phyloP scores from a whole-genome alignment of 2,329 filamentous ascomycete species.

The Dichotomopilus funicola region DNA sequence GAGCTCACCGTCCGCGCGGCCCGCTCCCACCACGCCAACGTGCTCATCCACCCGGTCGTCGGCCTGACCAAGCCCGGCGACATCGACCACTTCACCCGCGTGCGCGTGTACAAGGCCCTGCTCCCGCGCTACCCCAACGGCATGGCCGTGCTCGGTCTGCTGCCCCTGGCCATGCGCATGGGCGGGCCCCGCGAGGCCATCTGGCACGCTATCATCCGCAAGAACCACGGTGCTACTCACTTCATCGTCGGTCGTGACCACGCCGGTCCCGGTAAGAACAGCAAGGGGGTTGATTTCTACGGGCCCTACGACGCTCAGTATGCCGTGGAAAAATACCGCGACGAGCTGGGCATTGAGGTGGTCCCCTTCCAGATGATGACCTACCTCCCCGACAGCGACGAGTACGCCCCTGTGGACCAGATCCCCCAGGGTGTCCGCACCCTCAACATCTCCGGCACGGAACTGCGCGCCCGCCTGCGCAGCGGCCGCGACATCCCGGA shows the following conservation, averaged over 20 bases:
- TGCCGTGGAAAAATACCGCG: slow-evolving; percentile 90
- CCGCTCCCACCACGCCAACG: slow-evolving; percentile 92
- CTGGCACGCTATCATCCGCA: slow-evolving; percentile 99
- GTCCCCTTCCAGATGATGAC: slow-evolving; percentile 99
- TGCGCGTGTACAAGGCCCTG: slow-evolving; percentile 96
- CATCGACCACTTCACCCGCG: slow-evolving; percentile 99
- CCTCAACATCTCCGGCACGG: slow-evolving; percentile 78
- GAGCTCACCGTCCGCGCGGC: slow-evolving; percentile 96
- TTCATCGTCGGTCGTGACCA: slow-evolving; percentile 99
- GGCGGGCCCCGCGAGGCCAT: slow-evolving; percentile 95
- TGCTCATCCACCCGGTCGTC: slow-evolving; percentile 97
- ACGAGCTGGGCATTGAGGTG: slow-evolving; percentile 96
- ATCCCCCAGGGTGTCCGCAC: slow-evolving; percentile 79
- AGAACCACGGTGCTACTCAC: slow-evolving; percentile 98
- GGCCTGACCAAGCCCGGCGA: slow-evolving; percentile 98
- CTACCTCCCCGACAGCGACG: slow-evolving; percentile 93
- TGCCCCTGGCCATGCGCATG: slow-evolving; percentile 98
- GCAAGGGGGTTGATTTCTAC: slow-evolving; percentile 93
- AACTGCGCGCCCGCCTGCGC: slow-evolving; percentile 85
- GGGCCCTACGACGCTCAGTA: slow-evolving; percentile 96
- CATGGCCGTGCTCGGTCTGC: slow-evolving; percentile 93
- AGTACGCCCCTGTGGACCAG: slow-evolving; percentile 91
- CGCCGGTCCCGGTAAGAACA: slow-evolving; percentile 97
- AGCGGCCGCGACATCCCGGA: slow-evolving; percentile 93
- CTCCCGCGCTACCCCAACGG: slow-evolving; percentile 96